Percentiles rank a stretch among this genome's conserved stretches.
Conservation (phyloP, 495 filamentous ascomycete genomes). For the Aspergillus cristatus region DNA sequence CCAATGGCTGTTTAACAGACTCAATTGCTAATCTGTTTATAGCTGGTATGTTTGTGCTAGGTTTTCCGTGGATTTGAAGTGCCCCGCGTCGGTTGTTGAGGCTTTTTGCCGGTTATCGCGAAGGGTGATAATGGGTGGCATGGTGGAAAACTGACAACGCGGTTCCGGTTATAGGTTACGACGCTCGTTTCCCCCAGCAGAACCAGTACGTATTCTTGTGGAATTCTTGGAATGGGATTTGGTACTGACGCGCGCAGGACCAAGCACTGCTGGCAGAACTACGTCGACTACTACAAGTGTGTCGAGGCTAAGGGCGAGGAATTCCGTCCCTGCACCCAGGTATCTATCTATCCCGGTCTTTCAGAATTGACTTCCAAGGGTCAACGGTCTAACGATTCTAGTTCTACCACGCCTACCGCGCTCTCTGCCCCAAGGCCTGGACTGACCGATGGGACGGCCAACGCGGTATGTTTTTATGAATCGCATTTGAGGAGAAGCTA, state of each 20-base stretch:
- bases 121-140: conserved; percentile 10
- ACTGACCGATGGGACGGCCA: conserved; percentile 94
- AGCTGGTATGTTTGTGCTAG: conserved; percentile 36
- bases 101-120: conserved; percentile 6
- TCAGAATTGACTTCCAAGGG: not conserved
- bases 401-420: conserved; percentile 94
- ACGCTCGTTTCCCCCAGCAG: conserved; percentile 96
- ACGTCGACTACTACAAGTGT: conserved; percentile 99
- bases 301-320: conserved; percentile 97
- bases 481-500: too few relatives aligned
- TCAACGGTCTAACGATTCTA: conserved; percentile 20
- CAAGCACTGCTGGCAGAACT: conserved; percentile 97
- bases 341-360: conserved; percentile 26
- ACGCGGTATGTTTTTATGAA: conserved; percentile 85
- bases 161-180: conserved; percentile 61
- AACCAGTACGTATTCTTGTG: conserved; percentile 59
- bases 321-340: conserved; percentile 95
- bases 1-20: conserved; percentile 19
- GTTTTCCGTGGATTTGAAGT: conserved; percentile 5
- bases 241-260: conserved; percentile 33
- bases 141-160: conserved; percentile 24
- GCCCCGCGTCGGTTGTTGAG: conserved; percentile 5
- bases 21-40: conserved; percentile 39
- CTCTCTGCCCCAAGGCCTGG: conserved; percentile 95
- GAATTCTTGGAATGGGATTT: conserved; percentile 4